Conservation (phyloP, 2,329 filamentous ascomycete species). For the Colletotrichum karsti region DNA sequence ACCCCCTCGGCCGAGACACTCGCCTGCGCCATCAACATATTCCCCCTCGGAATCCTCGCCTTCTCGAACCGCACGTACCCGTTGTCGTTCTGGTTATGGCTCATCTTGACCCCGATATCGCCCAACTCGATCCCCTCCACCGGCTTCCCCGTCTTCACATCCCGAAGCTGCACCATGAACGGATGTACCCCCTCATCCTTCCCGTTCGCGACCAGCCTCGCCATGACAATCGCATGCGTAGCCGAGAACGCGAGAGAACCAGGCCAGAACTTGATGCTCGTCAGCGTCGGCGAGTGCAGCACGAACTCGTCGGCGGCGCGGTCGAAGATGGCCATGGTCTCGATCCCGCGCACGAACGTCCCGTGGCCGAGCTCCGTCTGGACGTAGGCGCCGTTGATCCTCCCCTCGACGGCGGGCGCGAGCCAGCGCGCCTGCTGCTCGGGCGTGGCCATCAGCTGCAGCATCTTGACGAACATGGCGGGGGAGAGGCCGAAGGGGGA, state of each 20-base stretch:
- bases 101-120: neutral
- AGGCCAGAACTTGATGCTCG: neutral
- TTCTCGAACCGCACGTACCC: neutral
- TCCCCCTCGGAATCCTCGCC: neutral
- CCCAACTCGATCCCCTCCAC: neutral
- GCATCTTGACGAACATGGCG: neutral
- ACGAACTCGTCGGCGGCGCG: neutral
- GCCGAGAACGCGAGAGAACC: neutral
- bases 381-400: neutral
- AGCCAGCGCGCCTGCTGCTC: neutral
- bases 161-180: neutral
- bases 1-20: neutral
- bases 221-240: neutral
- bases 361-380: neutral
- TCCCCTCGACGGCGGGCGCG: accelerated
- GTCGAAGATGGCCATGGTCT: neutral
- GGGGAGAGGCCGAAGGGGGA: neutral
- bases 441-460: neutral
- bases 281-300: neutral
- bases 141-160: neutral
- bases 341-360: neutral
- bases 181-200: neutral
- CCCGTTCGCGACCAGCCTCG: neutral
- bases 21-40: neutral
- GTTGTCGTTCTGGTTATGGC: neutral